A percentile compares a stretch with the other conserved stretches of the same genome.
Conservation (phyloP, 148 eudicot species). For the Cornus controversa region DNA sequence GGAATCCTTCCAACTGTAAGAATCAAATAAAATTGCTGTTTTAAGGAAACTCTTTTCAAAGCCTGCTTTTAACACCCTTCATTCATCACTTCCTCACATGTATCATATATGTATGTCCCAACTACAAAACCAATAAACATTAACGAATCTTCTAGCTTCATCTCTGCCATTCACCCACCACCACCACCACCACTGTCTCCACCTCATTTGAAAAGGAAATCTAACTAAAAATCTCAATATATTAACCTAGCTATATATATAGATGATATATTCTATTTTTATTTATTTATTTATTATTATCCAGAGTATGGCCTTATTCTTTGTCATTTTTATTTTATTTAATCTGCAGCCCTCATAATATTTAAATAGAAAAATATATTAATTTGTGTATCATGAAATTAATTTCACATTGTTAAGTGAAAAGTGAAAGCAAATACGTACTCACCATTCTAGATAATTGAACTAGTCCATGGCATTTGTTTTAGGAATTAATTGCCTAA, state of each 20-base stretch:
- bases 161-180: conserved; percentile 7
- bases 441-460: background rate
- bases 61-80: background rate
- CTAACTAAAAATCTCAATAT: too few species aligned
- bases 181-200: background rate
- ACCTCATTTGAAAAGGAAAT: background rate
- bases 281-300: too few species aligned
- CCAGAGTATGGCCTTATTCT: too few species aligned
- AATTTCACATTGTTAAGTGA: background rate
- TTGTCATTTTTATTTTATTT: too few species aligned
- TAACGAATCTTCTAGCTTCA: conserved; percentile 8
- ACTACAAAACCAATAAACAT: too few species aligned
- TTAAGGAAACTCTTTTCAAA: conserved; percentile 12
- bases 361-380: too few species aligned
- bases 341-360: too few species aligned
- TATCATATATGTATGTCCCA: too few species aligned
- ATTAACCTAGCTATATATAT: too few species aligned
- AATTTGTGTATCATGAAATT: too few species aligned
- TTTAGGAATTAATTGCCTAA: background rate
- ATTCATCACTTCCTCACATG: background rate
- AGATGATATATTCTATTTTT: too few species aligned
- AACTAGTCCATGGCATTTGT: background rate
- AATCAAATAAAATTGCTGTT: conserved; percentile 25
- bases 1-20: conserved; percentile 15
- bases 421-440: too few species aligned